Evolutionary conservation across 805 yeast species (phyloP), one percentile per base, ranked within the genome.

Genomic region (Yamadazyma kitorensis): DNA sequence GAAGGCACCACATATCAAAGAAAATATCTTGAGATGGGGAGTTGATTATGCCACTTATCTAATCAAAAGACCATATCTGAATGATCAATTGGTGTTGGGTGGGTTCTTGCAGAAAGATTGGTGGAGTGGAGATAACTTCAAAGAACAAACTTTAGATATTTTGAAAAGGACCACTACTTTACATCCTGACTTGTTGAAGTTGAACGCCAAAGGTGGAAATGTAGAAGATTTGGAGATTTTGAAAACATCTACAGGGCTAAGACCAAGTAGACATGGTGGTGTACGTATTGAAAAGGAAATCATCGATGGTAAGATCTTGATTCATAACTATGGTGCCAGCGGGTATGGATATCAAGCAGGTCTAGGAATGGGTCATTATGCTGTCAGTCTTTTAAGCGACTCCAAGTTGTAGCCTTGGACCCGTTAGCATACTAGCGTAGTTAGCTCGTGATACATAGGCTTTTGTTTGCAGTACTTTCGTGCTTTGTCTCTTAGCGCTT

Each of bases 231-330:
- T 64, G 29, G 82, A 80, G 44, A 68, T 86, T 17, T 32, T 82
- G 8, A 70, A 85, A 34, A 80, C 76, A 24, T 84, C 74, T 1
- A 80, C 88, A 5, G 95, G 94, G 0, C 64, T 83, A 28, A 71
- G 95, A 43, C 95, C 95, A 5, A 68, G 80, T 24, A 71, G 94
- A 50, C 68, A 74, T 25, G 93, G 89, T 10, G 94, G 94, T 4
- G 78, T 74, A 5, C 66, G 94, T 33, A 74, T 86, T 27, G 93
- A 82, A 51, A 54, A 57, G 25, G 82, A 80, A 45, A 39, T 35
- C 4, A 23, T 48, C 11, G 57, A 61, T 10, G 62, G 55, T 3
- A 44, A 37, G 14, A 10, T 36, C 1, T 37, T 66, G 1, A 65
- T 86, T 15, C 94, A 86, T 51, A 79, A 82, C 55, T 78, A 55